Evolutionary conservation across 345 rosid species (phyloP).

Genomic region (Eucalyptus sp.): DNA sequence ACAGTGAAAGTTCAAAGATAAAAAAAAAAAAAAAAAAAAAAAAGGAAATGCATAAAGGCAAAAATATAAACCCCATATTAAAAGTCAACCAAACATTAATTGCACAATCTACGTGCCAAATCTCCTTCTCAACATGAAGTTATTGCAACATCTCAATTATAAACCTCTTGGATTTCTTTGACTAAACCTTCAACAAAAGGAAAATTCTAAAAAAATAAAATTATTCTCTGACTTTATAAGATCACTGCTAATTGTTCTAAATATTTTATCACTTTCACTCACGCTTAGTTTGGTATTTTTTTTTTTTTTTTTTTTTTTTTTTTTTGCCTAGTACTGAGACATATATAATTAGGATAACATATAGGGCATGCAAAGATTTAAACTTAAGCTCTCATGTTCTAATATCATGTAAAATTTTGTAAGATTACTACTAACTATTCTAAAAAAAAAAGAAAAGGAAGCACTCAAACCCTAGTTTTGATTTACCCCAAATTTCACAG

Average conservation of each 20-base stretch:
- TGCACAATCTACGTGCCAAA: background rate
- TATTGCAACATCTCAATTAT: background rate
- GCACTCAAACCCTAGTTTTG: no score
- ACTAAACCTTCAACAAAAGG: background rate
- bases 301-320: no score
- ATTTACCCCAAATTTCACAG: no score
- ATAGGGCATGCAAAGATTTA: background rate
- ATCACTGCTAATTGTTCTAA: no score
- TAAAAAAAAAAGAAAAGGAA: no score
- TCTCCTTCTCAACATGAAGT: background rate
- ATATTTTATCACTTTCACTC: background rate
- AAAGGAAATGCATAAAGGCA: background rate
- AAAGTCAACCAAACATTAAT: background rate
- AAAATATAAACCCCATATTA: no score
- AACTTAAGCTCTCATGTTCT: no score
- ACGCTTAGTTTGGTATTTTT: background rate
- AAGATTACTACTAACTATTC: background rate
- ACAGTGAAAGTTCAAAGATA: background rate
- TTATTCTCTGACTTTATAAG: no score
- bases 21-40: no score
- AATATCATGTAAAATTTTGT: background rate
- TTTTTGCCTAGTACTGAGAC: background rate
- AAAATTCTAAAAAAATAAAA: background rate
- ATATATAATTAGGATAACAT: background rate
- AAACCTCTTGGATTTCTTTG: background rate